A percentile compares a stretch with the other conserved stretches of the same genome.
Conservation (phyloP, 2,329 filamentous ascomycete genomes). For the Corynespora cassiicola region DNA sequence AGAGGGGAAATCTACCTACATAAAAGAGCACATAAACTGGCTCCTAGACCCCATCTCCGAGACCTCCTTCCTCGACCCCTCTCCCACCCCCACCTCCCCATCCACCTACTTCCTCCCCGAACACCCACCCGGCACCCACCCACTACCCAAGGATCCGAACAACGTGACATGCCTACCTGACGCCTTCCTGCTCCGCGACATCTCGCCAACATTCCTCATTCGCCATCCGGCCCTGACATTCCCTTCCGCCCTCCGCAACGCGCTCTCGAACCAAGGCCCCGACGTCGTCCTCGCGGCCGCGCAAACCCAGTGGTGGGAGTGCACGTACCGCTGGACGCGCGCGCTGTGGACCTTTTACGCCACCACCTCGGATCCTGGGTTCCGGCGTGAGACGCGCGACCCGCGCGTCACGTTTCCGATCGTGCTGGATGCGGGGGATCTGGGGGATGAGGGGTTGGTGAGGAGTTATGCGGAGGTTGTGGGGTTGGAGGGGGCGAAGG, state of each 20-base stretch:
- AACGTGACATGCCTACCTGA: slow-evolving; percentile 24
- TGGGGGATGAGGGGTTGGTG: slow-evolving; percentile 12
- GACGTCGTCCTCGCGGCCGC: slow-evolving; percentile 3
- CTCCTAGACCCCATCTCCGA: slow-evolving; percentile 17
- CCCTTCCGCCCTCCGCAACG: slow-evolving; percentile 20
- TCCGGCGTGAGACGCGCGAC: slow-evolving; percentile 1
- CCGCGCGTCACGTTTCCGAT: slow-evolving; percentile 13
- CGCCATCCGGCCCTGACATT: slow-evolving; percentile 26
- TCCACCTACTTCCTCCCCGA: background rate
- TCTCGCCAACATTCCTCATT: slow-evolving; percentile 24
- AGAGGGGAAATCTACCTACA: slow-evolving; percentile 13
- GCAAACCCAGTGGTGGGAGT: slow-evolving; percentile 18
- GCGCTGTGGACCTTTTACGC: slow-evolving; percentile 19
- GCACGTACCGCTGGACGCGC: slow-evolving; percentile 21
- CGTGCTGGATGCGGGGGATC: slow-evolving; percentile 26
- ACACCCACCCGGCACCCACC: too few species aligned
- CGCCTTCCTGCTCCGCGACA: slow-evolving; percentile 7
- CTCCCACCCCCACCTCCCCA: too few species aligned
- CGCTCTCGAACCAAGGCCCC: slow-evolving; percentile 18
- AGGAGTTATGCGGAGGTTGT: slow-evolving; percentile 20
- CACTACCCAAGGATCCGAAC: background rate
- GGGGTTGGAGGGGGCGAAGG: slow-evolving; percentile 12
- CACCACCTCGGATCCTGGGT: background rate
- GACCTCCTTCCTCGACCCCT: slow-evolving; percentile 10
- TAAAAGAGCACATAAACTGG: slow-evolving; percentile 30